Base-by-base conservation (phyloP, 768 basidiomycete species). In the Termitomyces sp. region DNA sequence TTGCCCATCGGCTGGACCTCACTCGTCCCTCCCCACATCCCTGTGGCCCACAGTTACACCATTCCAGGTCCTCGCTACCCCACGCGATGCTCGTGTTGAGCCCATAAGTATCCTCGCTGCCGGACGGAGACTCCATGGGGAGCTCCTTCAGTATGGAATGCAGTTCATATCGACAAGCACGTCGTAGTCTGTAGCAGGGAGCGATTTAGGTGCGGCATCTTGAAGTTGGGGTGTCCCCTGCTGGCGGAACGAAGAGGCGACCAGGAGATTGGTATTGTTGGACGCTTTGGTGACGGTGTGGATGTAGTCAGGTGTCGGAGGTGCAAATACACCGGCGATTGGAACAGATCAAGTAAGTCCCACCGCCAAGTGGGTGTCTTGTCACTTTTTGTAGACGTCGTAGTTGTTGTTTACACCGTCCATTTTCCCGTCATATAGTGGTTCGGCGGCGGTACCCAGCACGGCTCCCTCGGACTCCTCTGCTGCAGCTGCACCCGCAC, bases 21-120 rank as follows among this genome's bases (percentile, higher is more conserved):
- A 63, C 83, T 84, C 7, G 22, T 52, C 11, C 81, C 88, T 5
- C 79, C 79, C 76, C 79, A 65, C 85, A 86, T 2, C 89, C 88
- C 58, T 78, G 69, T 0, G 86, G 84, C 0, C 81, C 83, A 3
- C 82, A 83, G 66, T 87, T 87, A 44, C 57, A 67, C 88, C 88
- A 90, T 69, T 76, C 63, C 18, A 89, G 68, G 62, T 83, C 81
- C 0, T 81, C 78, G 62, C 80, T 81, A 8, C 72, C 76, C 74
- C 82, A 87, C 7, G 79, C 73, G 60, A 91, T 89, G 69, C 85
- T 83, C 11, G 78, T 86, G 68, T 89, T 77, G 62, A 84, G 61
- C 1, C 85, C 86, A 62, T 93, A 93, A 56, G 91, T 85, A 66
- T 93, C 89, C 69, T 88, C 74, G 47, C 81, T 83, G 2, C 86